These are phyloP conservation scores for Centrapalus pauciflorus DNA, from an alignment of 129 eudicot genomes.

Conservation along the genomic window DNA sequence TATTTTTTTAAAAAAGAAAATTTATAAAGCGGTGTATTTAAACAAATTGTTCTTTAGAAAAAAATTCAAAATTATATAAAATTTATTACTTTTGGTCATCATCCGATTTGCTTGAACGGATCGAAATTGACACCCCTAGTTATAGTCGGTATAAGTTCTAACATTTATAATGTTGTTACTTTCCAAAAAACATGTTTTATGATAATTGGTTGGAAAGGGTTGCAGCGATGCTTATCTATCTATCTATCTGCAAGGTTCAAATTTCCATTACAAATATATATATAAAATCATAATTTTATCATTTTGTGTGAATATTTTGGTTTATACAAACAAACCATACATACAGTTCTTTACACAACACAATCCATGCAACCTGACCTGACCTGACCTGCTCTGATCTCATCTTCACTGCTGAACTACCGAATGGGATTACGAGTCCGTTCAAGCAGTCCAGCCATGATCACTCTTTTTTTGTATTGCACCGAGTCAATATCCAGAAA, in stretches of 20 bases:
- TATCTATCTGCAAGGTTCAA: slow-evolving; percentile 6
- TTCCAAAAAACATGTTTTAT: not conserved
- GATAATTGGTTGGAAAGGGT: not conserved
- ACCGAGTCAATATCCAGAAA: slow-evolving; percentile 34
- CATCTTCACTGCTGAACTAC: slow-evolving; percentile 11
- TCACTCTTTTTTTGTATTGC: slow-evolving; percentile 49
- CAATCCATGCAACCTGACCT: slow-evolving; percentile 1
- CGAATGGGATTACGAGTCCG: slow-evolving; percentile 32
- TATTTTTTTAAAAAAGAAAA: too few relatives aligned
- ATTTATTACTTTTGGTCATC: too few relatives aligned
- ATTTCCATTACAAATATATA: slow-evolving; percentile 7
- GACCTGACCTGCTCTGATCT: slow-evolving; percentile 1
- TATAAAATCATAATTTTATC: not conserved
- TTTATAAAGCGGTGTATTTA: too few relatives aligned
- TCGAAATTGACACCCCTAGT: too few relatives aligned
- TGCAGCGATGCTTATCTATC: not conserved
- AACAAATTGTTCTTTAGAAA: not conserved
- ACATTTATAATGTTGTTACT: not conserved
- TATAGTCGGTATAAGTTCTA: not conserved
- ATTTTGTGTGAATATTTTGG: slow-evolving; percentile 1
- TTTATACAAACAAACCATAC: slow-evolving; percentile 1
- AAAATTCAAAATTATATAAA: not conserved
- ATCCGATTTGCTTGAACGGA: too few relatives aligned
- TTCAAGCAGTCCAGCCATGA: slow-evolving; percentile 57
- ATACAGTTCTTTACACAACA: slow-evolving; percentile 3